Evolutionary conservation across 2,329 filamentous ascomycete species (phyloP), one percentile per base, ranked within the genome.

Genomic region (Pyrenophora teres): DNA sequence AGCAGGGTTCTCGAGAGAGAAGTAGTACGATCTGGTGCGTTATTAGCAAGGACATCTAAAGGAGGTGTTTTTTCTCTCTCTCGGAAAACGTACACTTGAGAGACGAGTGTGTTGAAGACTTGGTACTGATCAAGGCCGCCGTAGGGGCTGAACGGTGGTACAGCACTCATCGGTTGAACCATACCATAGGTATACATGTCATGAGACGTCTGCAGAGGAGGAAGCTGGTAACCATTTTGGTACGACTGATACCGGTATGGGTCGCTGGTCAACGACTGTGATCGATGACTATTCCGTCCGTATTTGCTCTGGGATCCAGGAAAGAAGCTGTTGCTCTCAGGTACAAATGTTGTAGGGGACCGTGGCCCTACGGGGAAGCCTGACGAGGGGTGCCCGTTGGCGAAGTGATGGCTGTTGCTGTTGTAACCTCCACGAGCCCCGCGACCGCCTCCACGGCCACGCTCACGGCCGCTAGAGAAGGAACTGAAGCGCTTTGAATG

Each of bases 1-100:
- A 90, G 89, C 42, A 97, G 81, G 81, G 71, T 99, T 99, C 68
- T 97, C 90, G 23, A 96, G 83, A 0, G 93, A 97, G 76, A 99
- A 96, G 76, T 99, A 99, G 78, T 97, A 99, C 67, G 96, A 91
- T 32, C 92, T 83, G 68, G 82, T 78, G 19, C 59, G 70, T 13
- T 36, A 56, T 78, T 69, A 76, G 71, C 48, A 31, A 31, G 50
- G 12, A 6, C 8, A 12, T 38, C 32, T 15, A 15, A 12, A 8
- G 6, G 13, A 25, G n/a, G 16, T 7, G 19, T 9, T 12, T 10
- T 27, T 15, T 15, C 15, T 15, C 15, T 15, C 15, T 15, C 15
- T 25, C 19, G 15, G 31, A 25, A 25, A 8, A 54, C 79, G 71
- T 78, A 83, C 78, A 83, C 70, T 67, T 87, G 86, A 63, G 79